Evolutionary conservation across 345 rosid genomes (phyloP), one percentile per base, ranked within the genome.

Genomic region (Aethionema arabicum): DNA sequence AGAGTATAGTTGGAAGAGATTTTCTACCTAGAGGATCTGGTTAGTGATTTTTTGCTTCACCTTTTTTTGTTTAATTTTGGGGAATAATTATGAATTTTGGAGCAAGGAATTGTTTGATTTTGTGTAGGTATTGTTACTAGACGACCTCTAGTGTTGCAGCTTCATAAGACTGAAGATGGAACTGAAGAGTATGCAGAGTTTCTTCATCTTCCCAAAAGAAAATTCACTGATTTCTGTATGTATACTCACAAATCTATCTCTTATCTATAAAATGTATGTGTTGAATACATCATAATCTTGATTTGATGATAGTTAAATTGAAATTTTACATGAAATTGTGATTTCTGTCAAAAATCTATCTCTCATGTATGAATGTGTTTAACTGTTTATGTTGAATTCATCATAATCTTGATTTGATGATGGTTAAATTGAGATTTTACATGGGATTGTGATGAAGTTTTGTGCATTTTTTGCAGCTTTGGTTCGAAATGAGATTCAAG

Each of bases 1-100:
- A 92, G 80, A 92, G 98, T 67, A 80, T 92, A 10, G 98, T 92
- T 8, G 98, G 97, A 29, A 79, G 95, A 49, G 98, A 92, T 68
- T 92, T 92, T 58, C 97, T 92, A 59, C 98, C 98, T 11, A 78
- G 98, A 81, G 98, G 98, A 82, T 92, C 98, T 3, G 98, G 98
- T 86, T 63, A 33, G 79, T 62, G 14, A 13, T 29, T 6, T 5
- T 6, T 7, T 45, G 16, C n/a, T 7, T 53, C 46, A 10, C 11
- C 7, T 13, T 0, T 30, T 10, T 32, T 16, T 45, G 5, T 11
- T 13, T 13, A 5, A 2, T 36, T 56, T 15, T 48, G 16, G n/a
- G n/a, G n/a, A n/a, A n/a, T n/a, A n/a, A n/a, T n/a, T n/a, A n/a
- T 12, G 3, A 12, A 7, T 32, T 9, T 52, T 45, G 52, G 35